A percentile compares a stretch with the other conserved stretches of the same genome.
These are phyloP conservation scores for Neurospora sublineolata DNA, from an alignment of 495 filamentous ascomycete species.

Conservation along the genomic window DNA sequence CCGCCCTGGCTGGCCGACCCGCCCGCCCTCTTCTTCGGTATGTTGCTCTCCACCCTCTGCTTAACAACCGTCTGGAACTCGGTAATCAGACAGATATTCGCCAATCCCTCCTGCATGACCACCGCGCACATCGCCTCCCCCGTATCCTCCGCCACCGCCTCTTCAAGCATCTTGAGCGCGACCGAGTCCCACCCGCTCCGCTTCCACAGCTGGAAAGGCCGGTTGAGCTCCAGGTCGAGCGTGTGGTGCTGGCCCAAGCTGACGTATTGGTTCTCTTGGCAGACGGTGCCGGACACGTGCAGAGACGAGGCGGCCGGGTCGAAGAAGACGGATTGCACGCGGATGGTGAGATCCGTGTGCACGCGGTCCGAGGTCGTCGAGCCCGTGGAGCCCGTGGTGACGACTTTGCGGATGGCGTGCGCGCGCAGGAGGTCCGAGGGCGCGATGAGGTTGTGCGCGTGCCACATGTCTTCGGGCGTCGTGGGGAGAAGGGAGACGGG, in stretches of 20 bases:
- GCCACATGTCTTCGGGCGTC: conserved; percentile 99
- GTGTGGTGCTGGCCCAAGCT: conserved; percentile 82
- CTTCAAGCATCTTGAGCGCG: conserved; percentile 62
- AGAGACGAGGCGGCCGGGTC: conserved; percentile 74
- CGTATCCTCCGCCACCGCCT: conserved; percentile 65
- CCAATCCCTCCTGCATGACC: conserved; percentile 87
- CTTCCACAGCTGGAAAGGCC: conserved; percentile 74
- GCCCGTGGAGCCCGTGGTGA: conserved; percentile 58
- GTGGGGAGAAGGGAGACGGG: conserved; percentile 71
- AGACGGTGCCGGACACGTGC: conserved; percentile 73
- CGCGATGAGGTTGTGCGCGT: conserved; percentile 88
- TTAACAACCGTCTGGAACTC: conserved; percentile 81
- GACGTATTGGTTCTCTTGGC: conserved; percentile 72
- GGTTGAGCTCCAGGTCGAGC: conserved; percentile 62
- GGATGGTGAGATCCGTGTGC: conserved; percentile 66
- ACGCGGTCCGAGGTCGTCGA: conserved; percentile 64
- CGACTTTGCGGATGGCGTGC: conserved; percentile 72
- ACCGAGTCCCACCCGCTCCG: conserved; percentile 86
- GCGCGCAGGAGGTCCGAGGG: conserved; percentile 69
- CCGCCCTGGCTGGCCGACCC: conserved; percentile 60
- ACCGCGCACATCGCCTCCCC: conserved; percentile 76
- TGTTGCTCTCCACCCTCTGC: conserved; percentile 70
- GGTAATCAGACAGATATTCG: conserved; percentile 88
- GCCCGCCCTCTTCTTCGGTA: conserved; percentile 66
- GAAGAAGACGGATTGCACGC: conserved; percentile 77